Conservation (phyloP, 2,329 filamentous ascomycete species). For the Fusarium xyrophilum region DNA sequence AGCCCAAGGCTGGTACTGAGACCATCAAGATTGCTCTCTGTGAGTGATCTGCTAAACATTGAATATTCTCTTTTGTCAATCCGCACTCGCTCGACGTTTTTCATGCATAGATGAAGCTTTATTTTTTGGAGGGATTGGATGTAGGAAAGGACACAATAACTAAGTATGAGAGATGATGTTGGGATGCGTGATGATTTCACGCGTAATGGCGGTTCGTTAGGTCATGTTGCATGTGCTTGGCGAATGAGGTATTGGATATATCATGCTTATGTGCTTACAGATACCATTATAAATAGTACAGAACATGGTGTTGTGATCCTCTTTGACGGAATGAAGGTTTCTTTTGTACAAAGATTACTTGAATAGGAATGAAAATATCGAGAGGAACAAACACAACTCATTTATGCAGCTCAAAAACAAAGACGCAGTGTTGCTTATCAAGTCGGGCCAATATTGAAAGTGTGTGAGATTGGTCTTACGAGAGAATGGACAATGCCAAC, state of each 20-base stretch:
- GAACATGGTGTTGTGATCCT: slow-evolving; percentile 22
- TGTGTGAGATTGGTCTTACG: not conserved
- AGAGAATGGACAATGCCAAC: not conserved
- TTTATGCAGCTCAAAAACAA: not conserved
- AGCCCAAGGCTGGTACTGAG: slow-evolving; percentile 56
- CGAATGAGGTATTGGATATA: slow-evolving; percentile 37
- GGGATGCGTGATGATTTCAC: slow-evolving; percentile 32
- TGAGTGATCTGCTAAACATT: slow-evolving; percentile 25
- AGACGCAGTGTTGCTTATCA: not conserved
- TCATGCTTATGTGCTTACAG: slow-evolving; percentile 32
- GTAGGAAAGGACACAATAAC: slow-evolving; percentile 16
- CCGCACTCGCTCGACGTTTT: slow-evolving; percentile 14
- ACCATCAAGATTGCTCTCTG: slow-evolving; percentile 50
- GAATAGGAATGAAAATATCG: not conserved
- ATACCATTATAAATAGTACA: slow-evolving; percentile 34
- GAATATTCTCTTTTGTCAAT: slow-evolving; percentile 37
- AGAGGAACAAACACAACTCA: not conserved
- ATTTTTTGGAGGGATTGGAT: not conserved
- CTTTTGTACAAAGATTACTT: not conserved
- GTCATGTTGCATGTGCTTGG: slow-evolving; percentile 24
- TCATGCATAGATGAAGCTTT: slow-evolving; percentile 24
- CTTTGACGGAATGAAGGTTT: slow-evolving; percentile 17
- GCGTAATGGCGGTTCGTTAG: slow-evolving; percentile 18
- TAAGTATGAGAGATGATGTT: slow-evolving; percentile 28
- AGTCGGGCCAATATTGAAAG: not conserved